phyloP scores from a whole-genome alignment of 768 basidiomycete genomes.

The Russula dissimulans region DNA sequence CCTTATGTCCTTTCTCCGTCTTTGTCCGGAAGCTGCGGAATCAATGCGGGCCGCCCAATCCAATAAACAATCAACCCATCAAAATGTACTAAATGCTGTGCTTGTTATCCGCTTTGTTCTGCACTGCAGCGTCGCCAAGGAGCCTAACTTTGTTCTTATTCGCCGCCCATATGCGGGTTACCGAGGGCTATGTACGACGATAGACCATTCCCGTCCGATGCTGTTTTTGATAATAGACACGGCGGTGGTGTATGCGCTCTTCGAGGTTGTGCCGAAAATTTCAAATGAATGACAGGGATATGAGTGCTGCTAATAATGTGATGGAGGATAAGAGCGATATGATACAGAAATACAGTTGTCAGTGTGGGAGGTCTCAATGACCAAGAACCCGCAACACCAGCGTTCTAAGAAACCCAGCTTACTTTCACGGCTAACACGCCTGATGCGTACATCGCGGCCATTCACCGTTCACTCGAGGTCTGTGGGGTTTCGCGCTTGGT shows the following conservation, averaged over 20 bases:
- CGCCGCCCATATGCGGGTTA: not conserved
- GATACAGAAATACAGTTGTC: conserved; percentile 12
- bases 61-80: not conserved
- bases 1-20: too few species aligned
- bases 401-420: not conserved
- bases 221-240: too few species aligned
- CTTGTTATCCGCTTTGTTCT: not conserved
- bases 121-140: not conserved
- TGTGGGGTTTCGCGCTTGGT: not conserved
- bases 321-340: conserved; percentile 3
- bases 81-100: not conserved
- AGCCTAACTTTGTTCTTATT: too few species aligned
- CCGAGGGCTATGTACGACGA: too few species aligned
- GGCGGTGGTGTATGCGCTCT: too few species aligned
- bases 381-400: not conserved
- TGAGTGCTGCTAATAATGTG: not conserved
- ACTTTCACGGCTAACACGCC: not conserved
- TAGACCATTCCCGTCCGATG: too few species aligned
- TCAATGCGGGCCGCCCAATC: not conserved
- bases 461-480: not conserved
- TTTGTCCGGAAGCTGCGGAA: not conserved
- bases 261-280: too few species aligned
- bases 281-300: not conserved
- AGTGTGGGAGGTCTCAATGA: not conserved
- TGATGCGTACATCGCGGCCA: not conserved